phyloP scores from a whole-genome alignment of 495 filamentous ascomycete genomes.

The Penicillium odoratum region DNA sequence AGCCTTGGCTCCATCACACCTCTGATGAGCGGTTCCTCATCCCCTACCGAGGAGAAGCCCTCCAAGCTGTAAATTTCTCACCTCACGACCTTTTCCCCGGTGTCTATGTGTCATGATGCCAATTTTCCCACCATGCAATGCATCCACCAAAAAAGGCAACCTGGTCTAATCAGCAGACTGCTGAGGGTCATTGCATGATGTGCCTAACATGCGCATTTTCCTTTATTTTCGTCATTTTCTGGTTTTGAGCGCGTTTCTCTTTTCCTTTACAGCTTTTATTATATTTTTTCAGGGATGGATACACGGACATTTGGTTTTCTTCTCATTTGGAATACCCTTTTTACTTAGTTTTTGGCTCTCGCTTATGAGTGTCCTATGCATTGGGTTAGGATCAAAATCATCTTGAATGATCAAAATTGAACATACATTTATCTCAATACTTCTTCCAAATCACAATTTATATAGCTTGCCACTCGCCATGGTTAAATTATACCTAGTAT shows the following conservation, averaged over 20 bases:
- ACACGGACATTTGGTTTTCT: constrained; percentile 16
- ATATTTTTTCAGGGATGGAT: constrained; percentile 22
- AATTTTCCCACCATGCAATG: neutral
- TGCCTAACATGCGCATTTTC: constrained; percentile 6
- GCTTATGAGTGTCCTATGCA: constrained; percentile 7
- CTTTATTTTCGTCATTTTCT: constrained; percentile 20
- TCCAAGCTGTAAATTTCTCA: constrained; percentile 43
- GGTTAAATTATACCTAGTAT: no score
- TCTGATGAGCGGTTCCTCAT: constrained; percentile 27
- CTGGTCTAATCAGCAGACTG: constrained; percentile 1
- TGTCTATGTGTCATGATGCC: neutral
- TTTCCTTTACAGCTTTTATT: constrained; percentile 17
- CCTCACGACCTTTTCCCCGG: constrained; percentile 7
- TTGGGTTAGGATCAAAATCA: constrained; percentile 8
- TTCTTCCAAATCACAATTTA: no score
- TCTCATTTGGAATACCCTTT: constrained; percentile 29
- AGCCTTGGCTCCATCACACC: constrained; percentile 38
- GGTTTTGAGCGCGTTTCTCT: constrained; percentile 34
- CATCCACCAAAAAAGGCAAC: neutral
- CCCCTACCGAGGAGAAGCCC: constrained; percentile 39
- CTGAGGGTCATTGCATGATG: constrained; percentile 27
- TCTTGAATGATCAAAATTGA: constrained; percentile 9
- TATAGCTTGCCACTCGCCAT: no score
- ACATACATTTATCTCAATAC: neutral
- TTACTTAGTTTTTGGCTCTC: constrained; percentile 8